phyloP scores from a whole-genome alignment of 148 eudicot genomes.

The Spergularia marina region DNA sequence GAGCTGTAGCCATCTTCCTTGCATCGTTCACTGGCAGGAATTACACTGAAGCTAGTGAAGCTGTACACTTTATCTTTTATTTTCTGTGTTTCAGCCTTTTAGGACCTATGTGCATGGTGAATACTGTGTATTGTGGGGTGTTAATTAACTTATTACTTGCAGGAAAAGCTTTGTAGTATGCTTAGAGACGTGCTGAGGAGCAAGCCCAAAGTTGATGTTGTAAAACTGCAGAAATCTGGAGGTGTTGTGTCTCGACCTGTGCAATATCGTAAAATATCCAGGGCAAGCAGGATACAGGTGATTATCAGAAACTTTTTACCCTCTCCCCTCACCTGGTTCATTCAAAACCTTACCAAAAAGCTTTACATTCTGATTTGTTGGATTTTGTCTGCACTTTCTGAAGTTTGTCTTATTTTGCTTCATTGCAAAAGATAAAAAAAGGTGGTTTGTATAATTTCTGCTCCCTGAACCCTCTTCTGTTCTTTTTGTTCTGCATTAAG shows the following conservation, averaged over 20 bases:
- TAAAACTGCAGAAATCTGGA: conserved; percentile 95
- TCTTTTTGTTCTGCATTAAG: too few species aligned
- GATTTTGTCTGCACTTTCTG: not conserved
- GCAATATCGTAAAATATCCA: conserved; percentile 71
- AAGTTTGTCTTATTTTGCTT: not conserved
- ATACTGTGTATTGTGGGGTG: not conserved
- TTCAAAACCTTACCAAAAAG: not conserved
- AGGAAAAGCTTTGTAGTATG: conserved; percentile 98
- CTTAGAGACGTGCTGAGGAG: conserved; percentile 73
- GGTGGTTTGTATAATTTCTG: too few species aligned
- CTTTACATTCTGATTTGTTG: not conserved
- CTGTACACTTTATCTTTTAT: not conserved
- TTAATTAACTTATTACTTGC: conserved; percentile 29
- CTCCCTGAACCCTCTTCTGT: too few species aligned
- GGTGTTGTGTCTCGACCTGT: conserved; percentile 80
- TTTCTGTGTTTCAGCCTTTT: not conserved
- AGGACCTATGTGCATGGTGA: not conserved
- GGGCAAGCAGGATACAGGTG: conserved; percentile 78
- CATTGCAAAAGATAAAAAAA: too few species aligned
- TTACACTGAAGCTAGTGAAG: not conserved
- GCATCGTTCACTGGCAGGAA: not conserved
- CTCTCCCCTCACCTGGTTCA: not conserved
- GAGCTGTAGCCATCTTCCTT: not conserved
- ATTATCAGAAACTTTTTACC: not conserved
- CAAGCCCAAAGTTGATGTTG: conserved; percentile 92